These are phyloP conservation scores for Puccinellia tenuiflora DNA, from an alignment of 176 grass and related monocot genomes.

Conservation along the genomic window DNA sequence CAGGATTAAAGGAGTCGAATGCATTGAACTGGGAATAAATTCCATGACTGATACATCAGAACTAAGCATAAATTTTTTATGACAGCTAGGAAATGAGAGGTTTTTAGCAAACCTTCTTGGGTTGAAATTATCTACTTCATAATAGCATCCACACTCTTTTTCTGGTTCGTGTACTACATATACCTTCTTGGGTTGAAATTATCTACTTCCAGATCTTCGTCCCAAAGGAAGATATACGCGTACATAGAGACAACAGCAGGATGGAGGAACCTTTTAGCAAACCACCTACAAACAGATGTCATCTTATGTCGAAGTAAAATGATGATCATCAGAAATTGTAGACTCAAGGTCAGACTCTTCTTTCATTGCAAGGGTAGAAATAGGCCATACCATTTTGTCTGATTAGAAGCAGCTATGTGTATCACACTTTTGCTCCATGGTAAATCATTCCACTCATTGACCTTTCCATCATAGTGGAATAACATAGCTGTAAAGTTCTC, in stretches of 20 bases:
- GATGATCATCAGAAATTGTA: background rate
- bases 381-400: constrained; percentile 75
- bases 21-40: background rate
- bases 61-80: background rate
- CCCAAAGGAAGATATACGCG: constrained; percentile 90
- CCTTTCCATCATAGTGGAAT: constrained; percentile 97
- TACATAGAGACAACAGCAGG: constrained; percentile 74
- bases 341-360: background rate
- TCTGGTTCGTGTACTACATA: constrained; percentile 6
- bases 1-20: constrained; percentile 10
- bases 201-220: constrained; percentile 78
- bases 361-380: constrained; percentile 17
- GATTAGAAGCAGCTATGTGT: constrained; percentile 78
- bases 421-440: constrained; percentile 81
- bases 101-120: constrained; percentile 58
- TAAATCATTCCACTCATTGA: constrained; percentile 80
- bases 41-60: background rate
- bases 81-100: background rate
- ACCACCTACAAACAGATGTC: constrained; percentile 63
- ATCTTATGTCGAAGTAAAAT: constrained; percentile 30
- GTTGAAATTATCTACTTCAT: constrained; percentile 72
- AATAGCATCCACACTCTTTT: no score
- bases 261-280: constrained; percentile 95
- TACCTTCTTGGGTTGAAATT: constrained; percentile 81
- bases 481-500: constrained; percentile 93